Base-by-base conservation (phyloP, 2,329 filamentous ascomycete genomes). In the Cladosporium cucumerinum region DNA sequence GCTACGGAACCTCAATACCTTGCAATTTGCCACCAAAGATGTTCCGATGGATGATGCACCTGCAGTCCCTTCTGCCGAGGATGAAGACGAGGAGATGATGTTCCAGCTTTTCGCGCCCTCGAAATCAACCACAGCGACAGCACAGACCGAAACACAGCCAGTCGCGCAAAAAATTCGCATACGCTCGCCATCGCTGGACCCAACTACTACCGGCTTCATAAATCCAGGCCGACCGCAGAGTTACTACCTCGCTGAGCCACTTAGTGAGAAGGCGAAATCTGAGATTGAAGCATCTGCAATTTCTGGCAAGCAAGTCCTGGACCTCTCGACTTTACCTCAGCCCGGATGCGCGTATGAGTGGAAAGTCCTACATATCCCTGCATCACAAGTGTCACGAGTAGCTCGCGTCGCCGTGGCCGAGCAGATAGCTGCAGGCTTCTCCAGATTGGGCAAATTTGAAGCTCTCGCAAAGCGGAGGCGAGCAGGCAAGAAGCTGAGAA, bases 401-500 rank as follows among this genome's bases (percentile, higher is more conserved):
- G 58, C 34, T 18, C 60, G 39, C 5, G 30, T 61, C n/a, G 21
- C 36, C 2, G 14, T 16, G n/a, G 57, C 57, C 25, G 23, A 64
- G 49, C 48, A 64, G 34, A 5, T 14, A 36, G 25, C 54, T 48
- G 63, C 64, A 39, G 26, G 65, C 3, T 67, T 63, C 30, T 26
- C 60, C 21, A 66, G 66, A 43, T 57, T 69, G 46, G 2, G 64
- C 28, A n/a, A 34, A 52, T 16, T 36, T 25, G n/a, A n/a, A 39
- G 55, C 21, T 7, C 25, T 39, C 12, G 59, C 60, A 5, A 75
- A 71, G 54, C 73, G 72, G 16, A 73, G 59, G 25, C 66, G 74
- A 7, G 67, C 71, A 10, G 73, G 73, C 49, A 77, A 77, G 65
- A 73, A 74, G 55, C 63, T 68, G 28, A 70, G 75, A 2, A 70